A percentile compares a stretch with the other conserved stretches of the same genome.
Conservation (phyloP, 192 early-diverging fungal species). For the Coemansia sp. region DNA sequence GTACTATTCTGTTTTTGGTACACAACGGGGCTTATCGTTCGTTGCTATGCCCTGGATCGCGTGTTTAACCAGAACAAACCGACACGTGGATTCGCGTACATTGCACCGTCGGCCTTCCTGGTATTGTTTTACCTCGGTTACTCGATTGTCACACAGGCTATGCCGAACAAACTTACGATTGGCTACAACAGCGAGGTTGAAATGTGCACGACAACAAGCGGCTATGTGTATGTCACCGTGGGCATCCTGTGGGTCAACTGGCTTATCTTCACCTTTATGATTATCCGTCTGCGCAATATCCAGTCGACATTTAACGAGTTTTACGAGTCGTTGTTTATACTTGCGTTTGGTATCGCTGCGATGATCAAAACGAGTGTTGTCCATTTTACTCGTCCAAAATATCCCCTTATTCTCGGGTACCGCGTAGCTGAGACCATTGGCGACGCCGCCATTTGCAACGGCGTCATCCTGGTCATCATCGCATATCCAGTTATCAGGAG, state of each 20-base stretch:
- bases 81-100: conserved; percentile 11
- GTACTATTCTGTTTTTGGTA: conserved; percentile 17
- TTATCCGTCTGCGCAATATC: conserved; percentile 21
- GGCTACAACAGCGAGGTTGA: conserved; percentile 15
- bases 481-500: conserved; percentile 19
- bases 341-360: conserved; percentile 12
- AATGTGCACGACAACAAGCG: conserved; percentile 12
- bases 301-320: conserved; percentile 30
- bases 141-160: conserved; percentile 6
- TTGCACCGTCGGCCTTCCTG: conserved; percentile 2
- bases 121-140: not conserved
- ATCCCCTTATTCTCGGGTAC: not conserved
- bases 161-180: not conserved
- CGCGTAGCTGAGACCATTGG: conserved; percentile 18
- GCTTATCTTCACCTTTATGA: conserved; percentile 13
- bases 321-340: conserved; percentile 17
- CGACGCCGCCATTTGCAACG: conserved; percentile 14
- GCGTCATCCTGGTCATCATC: conserved; percentile 16
- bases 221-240: conserved; percentile 11
- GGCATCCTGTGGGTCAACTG: conserved; percentile 25
- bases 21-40: conserved; percentile 8
- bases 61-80: conserved; percentile 23
- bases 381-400: conserved; percentile 12
- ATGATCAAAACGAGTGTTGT: conserved; percentile 22
- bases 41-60: conserved; percentile 5